Conservation (phyloP, 192 early-diverging fungal genomes). For the Backusella liffmaniae region DNA sequence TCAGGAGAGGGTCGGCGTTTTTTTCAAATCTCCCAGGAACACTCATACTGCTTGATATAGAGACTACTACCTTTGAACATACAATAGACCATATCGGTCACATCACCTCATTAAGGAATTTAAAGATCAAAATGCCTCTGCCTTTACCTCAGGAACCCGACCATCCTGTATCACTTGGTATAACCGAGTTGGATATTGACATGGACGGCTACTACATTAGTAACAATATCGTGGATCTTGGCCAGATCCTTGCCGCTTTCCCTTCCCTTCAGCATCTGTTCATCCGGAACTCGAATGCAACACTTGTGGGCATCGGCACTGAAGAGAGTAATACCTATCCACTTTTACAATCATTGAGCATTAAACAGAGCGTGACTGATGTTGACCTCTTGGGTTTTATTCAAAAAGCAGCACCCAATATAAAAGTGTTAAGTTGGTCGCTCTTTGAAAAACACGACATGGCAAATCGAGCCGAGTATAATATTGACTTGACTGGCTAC, state of each 20-base stretch:
- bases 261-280: neutral
- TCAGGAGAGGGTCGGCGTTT: neutral
- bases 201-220: neutral
- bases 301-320: neutral
- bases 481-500: neutral
- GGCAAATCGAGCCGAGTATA: neutral
- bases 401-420: neutral
- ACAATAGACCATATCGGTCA: neutral
- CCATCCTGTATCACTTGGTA: neutral
- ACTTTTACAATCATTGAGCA: neutral
- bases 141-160: neutral
- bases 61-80: neutral
- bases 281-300: neutral
- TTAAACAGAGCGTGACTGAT: neutral
- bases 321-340: neutral
- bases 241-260: neutral
- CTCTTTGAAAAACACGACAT: neutral
- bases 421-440: neutral
- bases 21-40: neutral
- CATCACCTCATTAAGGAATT: neutral
- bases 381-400: neutral
- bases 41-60: neutral
- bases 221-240: neutral
- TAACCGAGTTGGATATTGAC: neutral
- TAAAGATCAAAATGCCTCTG: neutral